A percentile compares a stretch with the other conserved stretches of the same genome.
phyloP scores from a whole-genome alignment of 1,284 basidiomycete species.

The Ceratobasidium theobromae region DNA sequence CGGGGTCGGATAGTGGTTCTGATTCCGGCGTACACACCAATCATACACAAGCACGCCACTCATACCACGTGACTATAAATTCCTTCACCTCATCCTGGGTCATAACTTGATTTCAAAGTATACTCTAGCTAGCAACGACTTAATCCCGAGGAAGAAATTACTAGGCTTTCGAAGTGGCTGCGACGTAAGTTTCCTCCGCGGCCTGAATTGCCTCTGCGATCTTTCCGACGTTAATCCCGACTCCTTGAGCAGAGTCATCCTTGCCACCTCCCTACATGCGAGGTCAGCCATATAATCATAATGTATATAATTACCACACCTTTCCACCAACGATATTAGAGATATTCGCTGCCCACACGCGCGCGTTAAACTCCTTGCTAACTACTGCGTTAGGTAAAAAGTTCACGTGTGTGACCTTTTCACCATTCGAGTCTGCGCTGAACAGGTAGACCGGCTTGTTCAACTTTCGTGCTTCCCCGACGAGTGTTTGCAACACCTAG shows the following conservation, averaged over 20 bases:
- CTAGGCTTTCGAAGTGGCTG: not conserved
- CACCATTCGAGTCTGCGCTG: conserved; percentile 66
- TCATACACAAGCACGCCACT: conserved; percentile 9
- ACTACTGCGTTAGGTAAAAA: conserved; percentile 70
- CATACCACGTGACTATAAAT: not conserved
- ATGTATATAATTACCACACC: conserved; percentile 48
- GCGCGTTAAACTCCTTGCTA: conserved; percentile 69
- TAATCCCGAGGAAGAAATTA: not conserved
- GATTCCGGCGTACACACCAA: conserved; percentile 16
- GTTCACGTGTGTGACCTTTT: conserved; percentile 88
- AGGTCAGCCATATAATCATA: conserved; percentile 30
- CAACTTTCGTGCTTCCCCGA: conserved; percentile 75
- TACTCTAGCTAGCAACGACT: not conserved
- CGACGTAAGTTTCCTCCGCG: conserved; percentile 53
- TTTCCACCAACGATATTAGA: conserved; percentile 83
- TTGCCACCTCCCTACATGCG: conserved; percentile 82
- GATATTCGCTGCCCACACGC: conserved; percentile 80
- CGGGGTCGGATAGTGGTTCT: conserved; percentile 2
- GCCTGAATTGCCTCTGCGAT: conserved; percentile 68
- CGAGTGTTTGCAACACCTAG: conserved; percentile 73
- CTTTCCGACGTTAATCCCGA: conserved; percentile 68
- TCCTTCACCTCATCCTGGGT: not conserved
- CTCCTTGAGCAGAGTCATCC: conserved; percentile 85
- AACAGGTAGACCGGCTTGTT: conserved; percentile 88
- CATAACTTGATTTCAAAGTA: not conserved